Conservation (phyloP, 306 rosid species). For the Parietaria judaica region DNA sequence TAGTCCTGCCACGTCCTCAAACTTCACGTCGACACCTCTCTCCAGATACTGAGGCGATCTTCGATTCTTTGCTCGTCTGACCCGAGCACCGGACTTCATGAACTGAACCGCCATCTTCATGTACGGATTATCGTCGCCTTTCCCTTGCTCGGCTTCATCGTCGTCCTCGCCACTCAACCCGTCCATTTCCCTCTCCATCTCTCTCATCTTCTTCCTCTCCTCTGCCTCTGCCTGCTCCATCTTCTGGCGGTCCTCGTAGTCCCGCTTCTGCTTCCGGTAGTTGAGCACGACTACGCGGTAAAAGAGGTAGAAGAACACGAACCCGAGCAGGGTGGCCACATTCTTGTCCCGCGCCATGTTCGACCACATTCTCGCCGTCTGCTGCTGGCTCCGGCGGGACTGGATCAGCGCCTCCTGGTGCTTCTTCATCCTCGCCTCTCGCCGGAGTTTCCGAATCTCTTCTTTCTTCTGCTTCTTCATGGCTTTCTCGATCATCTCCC, state of each 20-base stretch:
- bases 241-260: constrained; percentile 88
- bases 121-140: constrained; percentile 72
- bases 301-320: constrained; percentile 61
- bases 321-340: constrained; percentile 51
- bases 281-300: constrained; percentile 74
- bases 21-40: constrained; percentile 90
- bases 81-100: constrained; percentile 96
- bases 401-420: constrained; percentile 34
- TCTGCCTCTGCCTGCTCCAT: constrained; percentile 90
- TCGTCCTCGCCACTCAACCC: constrained; percentile 50
- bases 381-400: constrained; percentile 26
- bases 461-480: constrained; percentile 44
- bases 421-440: constrained; percentile 38
- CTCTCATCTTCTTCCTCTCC: constrained; percentile 76
- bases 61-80: constrained; percentile 62
- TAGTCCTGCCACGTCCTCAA: constrained; percentile 87
- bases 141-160: constrained; percentile 54
- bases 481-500: constrained; percentile 40
- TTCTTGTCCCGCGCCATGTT: constrained; percentile 41
- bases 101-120: constrained; percentile 90
- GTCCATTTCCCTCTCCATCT: constrained; percentile 55
- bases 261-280: constrained; percentile 85
- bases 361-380: constrained; percentile 48
- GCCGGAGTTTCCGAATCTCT: constrained; percentile 48
- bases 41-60: constrained; percentile 84